Evolutionary conservation across 257 asterid genomes (phyloP), one percentile per base, ranked within the genome.

Genomic region (Primulina huaijiensis): DNA sequence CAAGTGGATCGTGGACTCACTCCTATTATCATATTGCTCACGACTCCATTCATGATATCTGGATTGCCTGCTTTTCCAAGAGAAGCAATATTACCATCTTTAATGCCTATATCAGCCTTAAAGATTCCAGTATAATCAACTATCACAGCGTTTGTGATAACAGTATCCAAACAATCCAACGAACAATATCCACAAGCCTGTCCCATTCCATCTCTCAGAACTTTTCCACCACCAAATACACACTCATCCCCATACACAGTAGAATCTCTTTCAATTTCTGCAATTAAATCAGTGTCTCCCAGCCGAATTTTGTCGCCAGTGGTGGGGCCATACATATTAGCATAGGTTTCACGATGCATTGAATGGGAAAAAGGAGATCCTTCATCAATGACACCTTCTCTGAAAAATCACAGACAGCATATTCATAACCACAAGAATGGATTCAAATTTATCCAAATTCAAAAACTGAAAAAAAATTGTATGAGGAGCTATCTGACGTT

Each of bases 141-240:
- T 30, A 93, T 76, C 65, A 90, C 85, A 72, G 96, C 97, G 78
- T 93, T 93, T 72, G 97, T 93, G 72, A 93, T 93, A 64, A 93
- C 96, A 60, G 97, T 87, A 74, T 90, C 97, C 86, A 93, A 80
- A 77, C 88, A 87, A 72, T 72, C 79, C 68, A 33, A 40, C 40
- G 88, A 72, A 53, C 70, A 53, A 82, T 83, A 86, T 77, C 96
- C 97, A 83, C 86, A 81, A 20, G 91, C 92, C 75, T 93, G 97
- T 37, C 99, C 99, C 96, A 85, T 87, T 80, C 99, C 97, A 64
- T 93, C 96, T 57, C 99, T 84, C 64, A 93, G 69, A 72, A 89
- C 96, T 75, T 93, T 90, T 77, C 99, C 97, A 75, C 99, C 99
- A 37, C 99, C 99, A 77, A 93, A 93, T 67, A 93, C 89, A 78